Evolutionary conservation across 257 asterid species (phyloP).

Genomic region (Nicotiana undulata): DNA sequence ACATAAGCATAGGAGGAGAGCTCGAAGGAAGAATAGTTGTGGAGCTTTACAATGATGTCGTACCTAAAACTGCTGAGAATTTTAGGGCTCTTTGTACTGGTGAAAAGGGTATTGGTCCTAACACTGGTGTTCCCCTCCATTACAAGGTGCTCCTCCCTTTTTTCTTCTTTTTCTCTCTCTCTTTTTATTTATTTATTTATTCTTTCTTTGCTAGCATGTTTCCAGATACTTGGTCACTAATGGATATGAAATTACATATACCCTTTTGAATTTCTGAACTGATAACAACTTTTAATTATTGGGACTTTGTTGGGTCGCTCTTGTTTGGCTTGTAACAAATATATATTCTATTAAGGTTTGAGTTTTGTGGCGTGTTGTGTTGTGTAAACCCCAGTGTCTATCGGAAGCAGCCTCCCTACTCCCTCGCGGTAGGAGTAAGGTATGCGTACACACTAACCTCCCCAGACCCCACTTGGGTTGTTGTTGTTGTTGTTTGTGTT

Average conservation of each 20-base stretch:
- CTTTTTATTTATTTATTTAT: background rate
- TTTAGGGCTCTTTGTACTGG: constrained; percentile 97
- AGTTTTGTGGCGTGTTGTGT: no score
- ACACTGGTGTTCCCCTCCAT: constrained; percentile 82
- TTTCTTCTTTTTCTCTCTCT: background rate
- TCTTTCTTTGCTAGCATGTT: background rate
- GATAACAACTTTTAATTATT: background rate
- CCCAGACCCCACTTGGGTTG: no score
- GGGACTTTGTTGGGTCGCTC: background rate
- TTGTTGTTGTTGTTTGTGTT: no score
- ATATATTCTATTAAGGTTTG: no score
- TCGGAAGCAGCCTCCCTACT: no score
- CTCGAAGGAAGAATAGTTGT: constrained; percentile 84
- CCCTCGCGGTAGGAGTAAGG: no score
- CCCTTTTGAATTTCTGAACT: background rate
- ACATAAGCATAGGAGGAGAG: constrained; percentile 79
- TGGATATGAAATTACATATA: background rate
- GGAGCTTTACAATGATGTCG: constrained; percentile 70
- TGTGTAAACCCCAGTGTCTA: no score
- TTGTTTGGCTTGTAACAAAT: background rate
- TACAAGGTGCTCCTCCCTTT: constrained; percentile 44
- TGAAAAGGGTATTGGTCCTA: constrained; percentile 86
- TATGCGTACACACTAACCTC: no score
- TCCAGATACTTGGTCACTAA: background rate
- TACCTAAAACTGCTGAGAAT: constrained; percentile 91